Conservation (phyloP, 371 early-diverging fungal species). For the Apophysomyces sp. region DNA sequence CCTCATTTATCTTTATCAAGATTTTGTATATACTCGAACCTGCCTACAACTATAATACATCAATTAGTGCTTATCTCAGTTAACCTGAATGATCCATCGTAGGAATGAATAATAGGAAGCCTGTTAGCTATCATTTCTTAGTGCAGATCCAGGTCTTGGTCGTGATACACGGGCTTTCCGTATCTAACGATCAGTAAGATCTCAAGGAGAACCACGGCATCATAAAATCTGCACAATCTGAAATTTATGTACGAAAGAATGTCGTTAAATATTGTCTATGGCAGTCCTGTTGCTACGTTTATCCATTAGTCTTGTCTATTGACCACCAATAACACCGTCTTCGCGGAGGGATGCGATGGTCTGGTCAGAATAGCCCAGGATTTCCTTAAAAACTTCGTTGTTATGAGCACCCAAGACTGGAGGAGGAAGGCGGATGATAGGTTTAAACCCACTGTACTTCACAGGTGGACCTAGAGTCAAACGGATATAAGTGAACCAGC, state of each 20-base stretch:
- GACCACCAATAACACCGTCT: slow-evolving; percentile 33
- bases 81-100: no score
- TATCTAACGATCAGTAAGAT: no score
- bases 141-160: no score
- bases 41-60: no score
- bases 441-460: slow-evolving; percentile 69
- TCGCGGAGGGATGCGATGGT: slow-evolving; percentile 37
- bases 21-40: not conserved
- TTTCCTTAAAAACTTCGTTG: slow-evolving; percentile 59
- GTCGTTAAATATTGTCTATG: no score
- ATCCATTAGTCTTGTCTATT: not conserved
- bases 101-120: no score
- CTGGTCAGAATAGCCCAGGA: slow-evolving; percentile 56
- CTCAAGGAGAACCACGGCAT: no score
- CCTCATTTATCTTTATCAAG: not conserved
- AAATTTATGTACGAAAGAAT: no score
- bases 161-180: no score
- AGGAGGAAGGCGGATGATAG: slow-evolving; percentile 74
- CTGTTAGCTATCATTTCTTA: no score
- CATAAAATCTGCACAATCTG: no score
- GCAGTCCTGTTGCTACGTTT: not conserved
- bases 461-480: slow-evolving; percentile 64
- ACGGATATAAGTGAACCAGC: not conserved
- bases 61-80: no score
- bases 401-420: slow-evolving; percentile 91